These are phyloP conservation scores for Primulina huaijiensis DNA, from an alignment of 257 asterid species.

Conservation along the genomic window DNA sequence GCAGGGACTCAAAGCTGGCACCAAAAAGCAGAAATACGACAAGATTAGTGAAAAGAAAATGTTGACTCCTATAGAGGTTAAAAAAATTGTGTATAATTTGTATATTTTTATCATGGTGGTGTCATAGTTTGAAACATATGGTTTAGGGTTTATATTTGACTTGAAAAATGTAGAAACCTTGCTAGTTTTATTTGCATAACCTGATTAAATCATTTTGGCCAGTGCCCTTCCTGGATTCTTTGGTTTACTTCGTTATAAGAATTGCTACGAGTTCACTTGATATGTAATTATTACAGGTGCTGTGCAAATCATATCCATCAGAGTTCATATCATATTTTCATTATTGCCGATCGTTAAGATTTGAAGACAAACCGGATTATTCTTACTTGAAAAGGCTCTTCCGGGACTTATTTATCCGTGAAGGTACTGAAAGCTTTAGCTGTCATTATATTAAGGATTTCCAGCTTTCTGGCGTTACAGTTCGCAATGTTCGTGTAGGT, in stretches of 20 bases:
- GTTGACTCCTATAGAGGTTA: conserved; percentile 57
- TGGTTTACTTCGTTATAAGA: conserved; percentile 10
- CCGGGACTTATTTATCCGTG: conserved; percentile 57
- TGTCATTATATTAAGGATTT: neutral
- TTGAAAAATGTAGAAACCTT: neutral
- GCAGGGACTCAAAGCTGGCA: conserved; percentile 62
- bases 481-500: conserved; percentile 27
- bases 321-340: conserved; percentile 58
- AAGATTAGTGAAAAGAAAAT: conserved; percentile 58
- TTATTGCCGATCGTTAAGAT: conserved; percentile 48
- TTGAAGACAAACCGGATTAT: conserved; percentile 50
- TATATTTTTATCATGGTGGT: neutral
- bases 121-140: conserved; percentile 1
- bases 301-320: conserved; percentile 49
- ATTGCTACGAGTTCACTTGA: conserved; percentile 26
- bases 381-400: conserved; percentile 56
- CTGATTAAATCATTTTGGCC: neutral
- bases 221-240: neutral
- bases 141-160: neutral
- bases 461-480: neutral
- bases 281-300: conserved; percentile 31
- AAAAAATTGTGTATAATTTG: neutral
- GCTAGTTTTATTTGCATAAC: neutral
- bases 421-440: conserved; percentile 31
- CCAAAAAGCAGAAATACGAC: conserved; percentile 59